A percentile compares a stretch with the other conserved stretches of the same genome.
Conservation (phyloP, 129 eudicot species). For the Flaveria brownii region DNA sequence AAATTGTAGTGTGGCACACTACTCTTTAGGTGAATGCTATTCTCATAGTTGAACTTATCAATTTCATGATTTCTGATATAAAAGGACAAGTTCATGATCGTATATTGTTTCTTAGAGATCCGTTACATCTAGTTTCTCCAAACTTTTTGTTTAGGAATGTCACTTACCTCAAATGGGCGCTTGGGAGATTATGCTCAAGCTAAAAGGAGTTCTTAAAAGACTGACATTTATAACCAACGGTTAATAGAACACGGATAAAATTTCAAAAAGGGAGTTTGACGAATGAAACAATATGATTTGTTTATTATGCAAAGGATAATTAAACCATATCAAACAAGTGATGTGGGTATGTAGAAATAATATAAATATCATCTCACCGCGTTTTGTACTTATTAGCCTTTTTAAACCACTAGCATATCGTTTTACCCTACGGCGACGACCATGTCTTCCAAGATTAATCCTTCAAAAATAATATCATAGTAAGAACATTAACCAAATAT, state of each 20-base stretch:
- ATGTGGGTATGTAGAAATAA: constrained; percentile 11
- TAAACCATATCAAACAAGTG: constrained; percentile 1
- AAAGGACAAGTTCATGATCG: background rate
- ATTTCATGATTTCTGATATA: background rate
- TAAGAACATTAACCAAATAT: constrained; percentile 18
- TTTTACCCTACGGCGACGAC: constrained; percentile 79
- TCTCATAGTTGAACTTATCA: background rate
- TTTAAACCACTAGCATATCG: constrained; percentile 72
- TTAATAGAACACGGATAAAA: background rate
- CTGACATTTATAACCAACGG: background rate
- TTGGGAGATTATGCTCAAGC: no score
- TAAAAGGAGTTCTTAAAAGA: no score
- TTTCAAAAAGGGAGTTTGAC: background rate
- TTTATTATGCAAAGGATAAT: background rate
- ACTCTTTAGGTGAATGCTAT: no score
- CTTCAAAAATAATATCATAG: constrained; percentile 42
- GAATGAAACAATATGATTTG: background rate
- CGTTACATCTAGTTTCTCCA: background rate
- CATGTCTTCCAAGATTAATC: constrained; percentile 69
- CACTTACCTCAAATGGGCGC: background rate
- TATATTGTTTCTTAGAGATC: background rate
- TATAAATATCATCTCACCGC: constrained; percentile 56
- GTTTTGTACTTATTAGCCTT: constrained; percentile 75
- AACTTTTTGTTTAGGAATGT: background rate
- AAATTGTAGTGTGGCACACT: no score